Evolutionary conservation across 768 basidiomycete genomes (phyloP), one percentile per base, ranked within the genome.

Genomic region (Asterophora parasitica): DNA sequence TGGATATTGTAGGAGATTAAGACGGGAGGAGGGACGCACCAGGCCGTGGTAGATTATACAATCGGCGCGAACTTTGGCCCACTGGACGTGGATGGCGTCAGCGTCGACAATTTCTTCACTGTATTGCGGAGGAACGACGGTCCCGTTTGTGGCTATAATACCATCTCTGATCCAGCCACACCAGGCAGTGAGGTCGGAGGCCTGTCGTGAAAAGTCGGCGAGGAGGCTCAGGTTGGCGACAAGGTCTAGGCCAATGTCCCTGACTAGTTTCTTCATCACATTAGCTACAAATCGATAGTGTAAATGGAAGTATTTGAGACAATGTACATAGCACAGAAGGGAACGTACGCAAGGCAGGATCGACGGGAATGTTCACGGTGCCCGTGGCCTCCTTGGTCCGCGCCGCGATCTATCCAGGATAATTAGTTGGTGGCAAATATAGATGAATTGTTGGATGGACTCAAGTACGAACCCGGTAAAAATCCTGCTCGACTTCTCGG

Each of bases 151-250:
- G 16, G 49, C 38, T 12, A 37, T 40, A 12, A 57, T 44, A 13
- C 52, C 40, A 16, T 49, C 44, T 17, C 62, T 61, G 23, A 68
- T 58, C 51, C 53, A 62, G 4, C 48, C 45, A 57, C 68, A 70
- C 69, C 71, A 72, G 3, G 58, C 52, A 3, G 59, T 50, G 13
- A 69, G 53, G 13, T 63, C 56, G 0, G 59, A 51, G 16, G 54
- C 52, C 27, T 58, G 57, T 11, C 57, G 57, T 19, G 65, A 57
- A 48, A 70, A 68, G 8, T 68, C 61, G 26, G 59, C 54, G 34
- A 72, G 59, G 26, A 71, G 60, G 37, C 54, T 62, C 15, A 70
- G 57, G 44, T 71, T 72, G 8, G 66, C 68, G 15, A 69, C 67
- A 15, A 72, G 66, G 45, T 66, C 67, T 9, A 58, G 55, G 4